Evolutionary conservation across 1,284 basidiomycete genomes (phyloP).

Genomic region (Tylopilus sp.): DNA sequence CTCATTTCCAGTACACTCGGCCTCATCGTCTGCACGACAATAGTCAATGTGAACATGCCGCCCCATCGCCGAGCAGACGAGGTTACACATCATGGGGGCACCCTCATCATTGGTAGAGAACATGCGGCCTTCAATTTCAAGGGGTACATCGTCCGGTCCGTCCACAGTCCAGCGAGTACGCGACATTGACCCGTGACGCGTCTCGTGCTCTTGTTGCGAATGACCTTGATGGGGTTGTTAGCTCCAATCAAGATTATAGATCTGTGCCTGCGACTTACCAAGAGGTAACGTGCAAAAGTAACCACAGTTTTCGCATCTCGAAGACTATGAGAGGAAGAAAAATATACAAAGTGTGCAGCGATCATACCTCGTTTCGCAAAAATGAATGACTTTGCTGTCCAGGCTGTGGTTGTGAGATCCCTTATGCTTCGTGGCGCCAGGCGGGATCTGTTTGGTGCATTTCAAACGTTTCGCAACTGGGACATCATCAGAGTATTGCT

Average conservation of each 20-base stretch:
- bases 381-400: constrained; percentile 42
- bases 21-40: constrained; percentile 41
- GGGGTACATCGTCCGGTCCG: constrained; percentile 39
- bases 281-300: constrained; percentile 57
- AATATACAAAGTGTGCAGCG: neutral
- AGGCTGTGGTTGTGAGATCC: constrained; percentile 48
- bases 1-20: constrained; percentile 37
- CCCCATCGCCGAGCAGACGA: constrained; percentile 53
- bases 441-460: constrained; percentile 45
- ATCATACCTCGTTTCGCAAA: constrained; percentile 45
- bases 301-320: constrained; percentile 50
- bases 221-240: constrained; percentile 42
- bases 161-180: constrained; percentile 53
- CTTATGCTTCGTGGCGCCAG: constrained; percentile 39
- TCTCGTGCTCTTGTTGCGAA: constrained; percentile 56
- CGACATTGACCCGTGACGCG: constrained; percentile 61
- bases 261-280: constrained; percentile 33
- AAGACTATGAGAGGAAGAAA: neutral
- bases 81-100: constrained; percentile 60
- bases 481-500: neutral
- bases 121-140: constrained; percentile 53
- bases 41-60: constrained; percentile 54
- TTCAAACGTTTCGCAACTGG: constrained; percentile 46
- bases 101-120: constrained; percentile 56
- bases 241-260: neutral